Evolutionary conservation across 2,329 filamentous ascomycete species (phyloP).

Genomic region (Phaeomoniella chlamydospora): DNA sequence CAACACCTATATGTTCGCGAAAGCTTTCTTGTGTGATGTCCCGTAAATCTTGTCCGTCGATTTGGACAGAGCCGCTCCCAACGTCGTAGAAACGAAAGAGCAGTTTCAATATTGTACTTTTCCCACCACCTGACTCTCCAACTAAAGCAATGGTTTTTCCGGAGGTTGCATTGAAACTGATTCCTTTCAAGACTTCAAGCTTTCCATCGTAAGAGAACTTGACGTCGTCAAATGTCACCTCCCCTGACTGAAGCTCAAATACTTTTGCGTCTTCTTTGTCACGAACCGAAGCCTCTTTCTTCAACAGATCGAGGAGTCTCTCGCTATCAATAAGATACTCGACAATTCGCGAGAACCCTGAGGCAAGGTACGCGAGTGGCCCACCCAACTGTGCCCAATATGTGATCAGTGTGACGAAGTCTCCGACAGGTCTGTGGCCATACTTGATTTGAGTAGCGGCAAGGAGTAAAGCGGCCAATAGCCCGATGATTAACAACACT

Average conservation of each 20-base stretch:
- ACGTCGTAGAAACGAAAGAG: conserved; percentile 42
- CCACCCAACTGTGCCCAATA: conserved; percentile 44
- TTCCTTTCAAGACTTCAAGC: conserved; percentile 30
- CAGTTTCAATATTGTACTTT: conserved; percentile 40
- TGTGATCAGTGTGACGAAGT: conserved; percentile 49
- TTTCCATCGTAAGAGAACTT: conserved; percentile 37
- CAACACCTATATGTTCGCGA: conserved; percentile 44
- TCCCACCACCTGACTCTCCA: conserved; percentile 45
- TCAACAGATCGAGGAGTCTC: conserved; percentile 29
- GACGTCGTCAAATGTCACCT: conserved; percentile 34
- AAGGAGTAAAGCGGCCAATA: conserved; percentile 34
- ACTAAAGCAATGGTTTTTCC: conserved; percentile 40
- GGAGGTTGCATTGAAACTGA: conserved; percentile 30
- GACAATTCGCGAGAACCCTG: conserved; percentile 32
- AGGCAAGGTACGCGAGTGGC: conserved; percentile 36
- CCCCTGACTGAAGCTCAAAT: conserved; percentile 25
- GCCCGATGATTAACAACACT: conserved; percentile 31
- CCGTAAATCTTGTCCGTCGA: conserved; percentile 43
- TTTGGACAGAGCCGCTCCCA: conserved; percentile 29
- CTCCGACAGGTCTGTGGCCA: conserved; percentile 37
- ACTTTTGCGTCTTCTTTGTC: conserved; percentile 20
- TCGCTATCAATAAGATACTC: conserved; percentile 51
- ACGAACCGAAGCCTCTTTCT: conserved; percentile 29
- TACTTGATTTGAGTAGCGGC: conserved; percentile 38
- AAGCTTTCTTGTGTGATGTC: conserved; percentile 43